These are phyloP conservation scores for Leccinum ochraceum DNA, from an alignment of 768 basidiomycete species.

Conservation along the genomic window DNA sequence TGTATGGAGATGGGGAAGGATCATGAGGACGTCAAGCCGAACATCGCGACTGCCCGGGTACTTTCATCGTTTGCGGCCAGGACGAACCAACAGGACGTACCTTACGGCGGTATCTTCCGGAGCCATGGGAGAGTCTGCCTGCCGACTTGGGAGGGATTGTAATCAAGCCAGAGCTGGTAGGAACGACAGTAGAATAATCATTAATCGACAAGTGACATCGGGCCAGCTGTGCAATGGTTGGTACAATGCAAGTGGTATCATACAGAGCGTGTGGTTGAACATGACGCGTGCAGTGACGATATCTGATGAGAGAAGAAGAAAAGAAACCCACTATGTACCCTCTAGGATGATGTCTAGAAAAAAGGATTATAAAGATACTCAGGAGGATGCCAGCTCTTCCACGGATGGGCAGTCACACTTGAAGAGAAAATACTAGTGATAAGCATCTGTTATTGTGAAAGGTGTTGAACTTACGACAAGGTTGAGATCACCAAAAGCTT, in stretches of 20 bases:
- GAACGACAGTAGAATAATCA: conserved; percentile 10
- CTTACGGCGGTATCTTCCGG: conserved; percentile 43
- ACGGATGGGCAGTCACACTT: conserved; percentile 88
- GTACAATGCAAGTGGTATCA: conserved; percentile 31
- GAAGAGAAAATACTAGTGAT: conserved; percentile 11
- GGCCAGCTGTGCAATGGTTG: conserved; percentile 11
- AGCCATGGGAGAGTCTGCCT: conserved; percentile 35
- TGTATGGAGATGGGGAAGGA: conserved; percentile 60
- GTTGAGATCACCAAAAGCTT: conserved; percentile 92
- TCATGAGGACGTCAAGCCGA: conserved; percentile 45
- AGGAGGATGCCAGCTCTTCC: conserved; percentile 62
- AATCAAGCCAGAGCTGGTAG: conserved; percentile 19
- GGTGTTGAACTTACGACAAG: conserved; percentile 64
- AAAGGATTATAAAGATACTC: conserved; percentile 15
- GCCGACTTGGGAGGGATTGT: conserved; percentile 19
- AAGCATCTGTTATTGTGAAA: neutral
- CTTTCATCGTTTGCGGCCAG: conserved; percentile 55
- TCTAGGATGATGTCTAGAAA: conserved; percentile 27
- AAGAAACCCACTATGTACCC: conserved; percentile 40
- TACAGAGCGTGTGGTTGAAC: conserved; percentile 66
- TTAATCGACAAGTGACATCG: conserved; percentile 21
- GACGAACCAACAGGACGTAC: conserved; percentile 41
- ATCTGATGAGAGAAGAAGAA: conserved; percentile 50
- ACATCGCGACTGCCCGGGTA: conserved; percentile 33
- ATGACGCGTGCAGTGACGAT: conserved; percentile 40